Evolutionary conservation across 2,329 filamentous ascomycete genomes (phyloP), one percentile per base, ranked within the genome.

Genomic region (Tolypocladium tropicale): DNA sequence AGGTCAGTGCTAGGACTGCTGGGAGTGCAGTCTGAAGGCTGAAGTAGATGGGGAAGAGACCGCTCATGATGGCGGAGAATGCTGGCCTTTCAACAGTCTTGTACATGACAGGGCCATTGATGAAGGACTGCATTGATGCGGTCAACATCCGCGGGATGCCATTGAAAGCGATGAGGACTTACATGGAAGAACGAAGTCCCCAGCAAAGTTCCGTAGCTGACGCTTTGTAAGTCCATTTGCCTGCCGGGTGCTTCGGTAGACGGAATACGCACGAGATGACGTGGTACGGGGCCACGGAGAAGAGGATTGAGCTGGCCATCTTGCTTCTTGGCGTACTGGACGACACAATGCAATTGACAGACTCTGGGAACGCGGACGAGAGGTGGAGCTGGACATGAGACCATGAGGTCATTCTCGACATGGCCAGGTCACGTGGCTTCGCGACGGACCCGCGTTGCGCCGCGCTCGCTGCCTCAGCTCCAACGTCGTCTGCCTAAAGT

Each of bases 11-110:
- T 21, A 96, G 76, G 25, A 89, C 67, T 18, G 86, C 70, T 0
- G 94, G 90, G 1, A 93, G 76, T 6, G 80, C 78, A 4, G 90
- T 85, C 74, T 97, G 93, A 56, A 97, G 76, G 50, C 82, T 78
- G 70, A 97, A 97, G 78, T 95, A 99, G 64, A 90, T 79, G 36
- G 90, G 90, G 75, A 96, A 96, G 54, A 92, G 82, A 60, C 83
- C 83, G 61, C 84, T 80, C 72, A 96, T 93, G 34, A 96, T 81
- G 21, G 84, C 78, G 30, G 86, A 83, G 76, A 99, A 97, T 68
- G 90, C 84, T 0, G 89, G 83, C 30, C 90, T 84, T 30, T 90
- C 84, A 39, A 96, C 83, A 12, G 82, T 80, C 67, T 80, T 85
- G 78, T 88, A 95, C 65, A 90, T 85, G 55, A 92, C 77, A 54